phyloP scores from a whole-genome alignment of 2,329 filamentous ascomycete species.

The Lojkania enalia region DNA sequence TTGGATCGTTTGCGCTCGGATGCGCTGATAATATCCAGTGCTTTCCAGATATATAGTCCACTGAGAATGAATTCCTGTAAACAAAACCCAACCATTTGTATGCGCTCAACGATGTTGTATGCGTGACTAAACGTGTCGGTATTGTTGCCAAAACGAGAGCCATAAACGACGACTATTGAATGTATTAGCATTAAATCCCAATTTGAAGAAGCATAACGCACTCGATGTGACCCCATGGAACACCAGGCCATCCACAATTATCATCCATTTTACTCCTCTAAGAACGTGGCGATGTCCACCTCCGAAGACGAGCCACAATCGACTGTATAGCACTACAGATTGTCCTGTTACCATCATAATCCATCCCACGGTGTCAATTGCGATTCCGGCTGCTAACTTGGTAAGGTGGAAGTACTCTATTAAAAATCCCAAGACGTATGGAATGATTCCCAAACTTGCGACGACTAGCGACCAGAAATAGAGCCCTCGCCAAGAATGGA shows the following conservation, averaged over 20 bases:
- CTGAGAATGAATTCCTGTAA: constrained; percentile 37
- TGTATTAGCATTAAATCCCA: constrained; percentile 4
- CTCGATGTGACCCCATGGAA: constrained; percentile 53
- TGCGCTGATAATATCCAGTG: constrained; percentile 48
- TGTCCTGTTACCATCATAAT: constrained; percentile 63
- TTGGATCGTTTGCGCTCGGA: constrained; percentile 20
- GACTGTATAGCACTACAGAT: constrained; percentile 62
- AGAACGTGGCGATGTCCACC: constrained; percentile 50
- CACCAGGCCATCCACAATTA: constrained; percentile 56
- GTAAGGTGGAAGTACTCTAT: constrained; percentile 37
- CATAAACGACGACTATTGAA: constrained; percentile 54
- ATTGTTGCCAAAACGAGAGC: constrained; percentile 54
- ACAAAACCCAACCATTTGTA: constrained; percentile 47
- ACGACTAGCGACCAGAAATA: constrained; percentile 53
- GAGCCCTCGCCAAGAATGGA: constrained; percentile 48
- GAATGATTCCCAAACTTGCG: constrained; percentile 48
- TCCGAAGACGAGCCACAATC: constrained; percentile 61
- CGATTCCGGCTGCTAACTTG: constrained; percentile 37
- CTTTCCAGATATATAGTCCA: constrained; percentile 55
- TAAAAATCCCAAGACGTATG: constrained; percentile 51
- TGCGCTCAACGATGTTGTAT: constrained; percentile 44
- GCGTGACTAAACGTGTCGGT: constrained; percentile 28
- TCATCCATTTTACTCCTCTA: constrained; percentile 56
- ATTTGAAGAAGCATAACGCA: constrained; percentile 5
- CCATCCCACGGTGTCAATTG: constrained; percentile 56